A percentile compares a stretch with the other conserved stretches of the same genome.
phyloP scores from a whole-genome alignment of 768 basidiomycete species.

The Strobilomyces dryophilus region DNA sequence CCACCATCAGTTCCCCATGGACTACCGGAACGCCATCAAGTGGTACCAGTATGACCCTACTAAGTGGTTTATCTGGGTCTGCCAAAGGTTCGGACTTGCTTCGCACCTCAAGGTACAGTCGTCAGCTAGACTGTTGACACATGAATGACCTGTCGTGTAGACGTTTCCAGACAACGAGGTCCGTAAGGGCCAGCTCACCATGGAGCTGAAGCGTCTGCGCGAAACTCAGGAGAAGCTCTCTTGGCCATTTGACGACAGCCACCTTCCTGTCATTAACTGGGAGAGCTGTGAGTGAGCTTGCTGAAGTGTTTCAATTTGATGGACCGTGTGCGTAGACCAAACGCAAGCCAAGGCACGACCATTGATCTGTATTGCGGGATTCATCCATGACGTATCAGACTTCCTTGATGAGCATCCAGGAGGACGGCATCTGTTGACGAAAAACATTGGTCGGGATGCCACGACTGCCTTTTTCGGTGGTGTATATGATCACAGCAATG shows the following conservation, averaged over 20 bases:
- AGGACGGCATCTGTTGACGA: slow-evolving; percentile 77
- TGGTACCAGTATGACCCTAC: slow-evolving; percentile 91
- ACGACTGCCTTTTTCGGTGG: slow-evolving; percentile 94
- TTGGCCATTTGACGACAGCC: slow-evolving; percentile 76
- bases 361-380: slow-evolving; percentile 82
- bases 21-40: slow-evolving; percentile 93
- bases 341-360: slow-evolving; percentile 77
- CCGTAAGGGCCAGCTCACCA: slow-evolving; percentile 86
- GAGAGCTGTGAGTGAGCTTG: slow-evolving; percentile 61
- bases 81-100: slow-evolving; percentile 46
- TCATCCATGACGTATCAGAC: slow-evolving; percentile 83
- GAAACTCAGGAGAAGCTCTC: slow-evolving; percentile 68
- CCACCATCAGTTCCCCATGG: slow-evolving; percentile 96
- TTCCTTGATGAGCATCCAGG: slow-evolving; percentile 94
- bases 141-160: slow-evolving; percentile 13
- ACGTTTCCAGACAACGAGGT: slow-evolving; percentile 69
- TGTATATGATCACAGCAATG: slow-evolving; percentile 85
- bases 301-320: not conserved
- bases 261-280: slow-evolving; percentile 83
- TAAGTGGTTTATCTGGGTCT: slow-evolving; percentile 77
- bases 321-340: slow-evolving; percentile 48
- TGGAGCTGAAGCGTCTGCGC: slow-evolving; percentile 87
- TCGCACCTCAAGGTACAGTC: slow-evolving; percentile 49
- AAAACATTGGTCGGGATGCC: slow-evolving; percentile 86
- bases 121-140: not conserved